These are phyloP conservation scores for Ophiocordyceps robertsii DNA, from an alignment of 2,329 filamentous ascomycete genomes.

Conservation along the genomic window DNA sequence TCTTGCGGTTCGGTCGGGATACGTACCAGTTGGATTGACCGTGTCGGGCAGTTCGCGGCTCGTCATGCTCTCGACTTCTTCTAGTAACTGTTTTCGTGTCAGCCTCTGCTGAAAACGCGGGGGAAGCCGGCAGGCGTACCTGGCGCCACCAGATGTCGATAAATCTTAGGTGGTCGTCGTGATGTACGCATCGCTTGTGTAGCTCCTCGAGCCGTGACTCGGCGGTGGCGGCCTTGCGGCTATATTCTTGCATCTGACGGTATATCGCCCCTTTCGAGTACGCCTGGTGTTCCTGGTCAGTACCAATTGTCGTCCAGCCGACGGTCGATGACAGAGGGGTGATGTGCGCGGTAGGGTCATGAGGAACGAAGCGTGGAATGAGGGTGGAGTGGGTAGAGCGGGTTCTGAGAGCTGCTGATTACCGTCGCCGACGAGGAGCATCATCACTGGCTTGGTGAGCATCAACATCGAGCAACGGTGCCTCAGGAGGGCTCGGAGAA, in stretches of 20 bases:
- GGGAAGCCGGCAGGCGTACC: slow-evolving; percentile 35
- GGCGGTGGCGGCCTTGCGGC: slow-evolving; percentile 71
- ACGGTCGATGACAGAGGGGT: neutral
- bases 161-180: slow-evolving; percentile 84
- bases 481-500: slow-evolving; percentile 6
- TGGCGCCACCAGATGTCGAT: slow-evolving; percentile 93
- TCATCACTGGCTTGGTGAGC: slow-evolving; percentile 24
- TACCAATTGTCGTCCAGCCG: slow-evolving; percentile 2
- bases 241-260: slow-evolving; percentile 96
- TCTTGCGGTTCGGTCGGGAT: neutral
- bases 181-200: slow-evolving; percentile 62
- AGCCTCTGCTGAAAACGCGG: neutral
- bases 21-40: slow-evolving; percentile 11
- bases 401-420: slow-evolving; percentile 12
- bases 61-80: slow-evolving; percentile 49
- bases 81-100: slow-evolving; percentile 34
- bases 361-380: slow-evolving; percentile 3
- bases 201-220: slow-evolving; percentile 73
- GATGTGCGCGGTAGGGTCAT: slow-evolving; percentile 2
- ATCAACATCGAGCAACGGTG: slow-evolving; percentile 17
- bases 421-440: slow-evolving; percentile 15
- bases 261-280: slow-evolving; percentile 79
- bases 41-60: slow-evolving; percentile 27
- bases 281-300: slow-evolving; percentile 16
- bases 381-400: slow-evolving; percentile 4